These are phyloP conservation scores for Microascus cirrosus DNA, from an alignment of 2,329 filamentous ascomycete genomes.

Conservation along the genomic window DNA sequence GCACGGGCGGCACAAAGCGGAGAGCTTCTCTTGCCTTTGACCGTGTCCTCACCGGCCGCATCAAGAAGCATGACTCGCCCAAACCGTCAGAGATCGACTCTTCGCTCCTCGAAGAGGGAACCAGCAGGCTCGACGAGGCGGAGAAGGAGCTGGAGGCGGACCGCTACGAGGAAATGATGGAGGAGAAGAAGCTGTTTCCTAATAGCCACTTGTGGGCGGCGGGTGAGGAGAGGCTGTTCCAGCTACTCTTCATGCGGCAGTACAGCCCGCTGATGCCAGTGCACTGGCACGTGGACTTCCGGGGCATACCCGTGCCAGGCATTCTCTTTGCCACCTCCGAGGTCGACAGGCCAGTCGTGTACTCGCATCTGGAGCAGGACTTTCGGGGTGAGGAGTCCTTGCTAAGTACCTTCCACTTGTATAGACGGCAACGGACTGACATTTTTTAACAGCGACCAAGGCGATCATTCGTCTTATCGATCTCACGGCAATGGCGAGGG, in stretches of 20 bases:
- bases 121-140: conserved; percentile 1
- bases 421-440: neutral
- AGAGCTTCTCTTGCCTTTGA: neutral
- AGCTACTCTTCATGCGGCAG: conserved; percentile 28
- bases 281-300: conserved; percentile 28
- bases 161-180: conserved; percentile 25
- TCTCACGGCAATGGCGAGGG: conserved; percentile 22
- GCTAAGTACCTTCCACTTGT: neutral
- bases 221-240: conserved; percentile 33
- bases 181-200: conserved; percentile 27
- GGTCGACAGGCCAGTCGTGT: conserved; percentile 22
- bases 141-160: conserved; percentile 4
- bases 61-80: neutral
- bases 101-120: neutral
- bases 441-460: conserved; percentile 21
- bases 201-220: conserved; percentile 36
- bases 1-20: neutral
- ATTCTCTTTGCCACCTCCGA: conserved; percentile 20
- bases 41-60: conserved; percentile 1
- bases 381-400: conserved; percentile 20
- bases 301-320: conserved; percentile 25
- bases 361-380: conserved; percentile 21
- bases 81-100: neutral
- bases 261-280: conserved; percentile 26
- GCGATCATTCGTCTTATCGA: conserved; percentile 26